Evolutionary conservation across 2,329 filamentous ascomycete species (phyloP), one percentile per base, ranked within the genome.

Genomic region (Periconia sp.): DNA sequence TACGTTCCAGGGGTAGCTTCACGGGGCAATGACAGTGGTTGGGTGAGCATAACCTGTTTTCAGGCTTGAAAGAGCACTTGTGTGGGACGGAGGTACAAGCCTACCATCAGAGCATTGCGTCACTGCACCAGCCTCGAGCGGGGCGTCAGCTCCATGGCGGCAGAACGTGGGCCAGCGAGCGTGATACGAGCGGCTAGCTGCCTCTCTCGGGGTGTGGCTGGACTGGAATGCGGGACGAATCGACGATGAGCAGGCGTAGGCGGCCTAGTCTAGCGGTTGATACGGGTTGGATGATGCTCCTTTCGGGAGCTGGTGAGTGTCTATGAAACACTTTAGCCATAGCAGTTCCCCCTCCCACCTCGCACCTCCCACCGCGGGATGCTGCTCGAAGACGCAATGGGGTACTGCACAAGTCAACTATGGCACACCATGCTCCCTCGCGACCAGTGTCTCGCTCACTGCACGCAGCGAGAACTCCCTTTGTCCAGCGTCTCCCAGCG

Each of bases 1-100:
- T 49, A 55, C 46, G 47, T 43, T 43, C 38, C 57, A 66, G 53
- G 61, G 63, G 62, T 48, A 69, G 62, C 63, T 70, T n/a, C 54
- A 53, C 61, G 61, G 65, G 64, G 57, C 64, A 63, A 52, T 46
- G 48, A 41, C 46, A 48, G 32, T 29, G 35, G 33, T 16, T 49
- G 48, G 52, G 54, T 35, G 42, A 40, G 43, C 54, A 56, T 56
- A 71, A 71, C 68, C 65, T 69, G 68, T 64, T 71, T 71, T 70
- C 47, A 47, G 43, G 51, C 51, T 45, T 36, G 43, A 35, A 29
- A 39, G 40, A 52, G 50, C 40, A 46, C 42, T 50, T 62, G 61
- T 63, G 57, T 56, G 47, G n/a, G n/a, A n/a, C n/a, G n/a, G n/a
- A n/a, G n/a, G n/a, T n/a, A 64, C 61, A 33, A 42, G 36, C 36